Evolutionary conservation across 2,329 filamentous ascomycete genomes (phyloP).

Genomic region (Pseudogymnoascus sp.): DNA sequence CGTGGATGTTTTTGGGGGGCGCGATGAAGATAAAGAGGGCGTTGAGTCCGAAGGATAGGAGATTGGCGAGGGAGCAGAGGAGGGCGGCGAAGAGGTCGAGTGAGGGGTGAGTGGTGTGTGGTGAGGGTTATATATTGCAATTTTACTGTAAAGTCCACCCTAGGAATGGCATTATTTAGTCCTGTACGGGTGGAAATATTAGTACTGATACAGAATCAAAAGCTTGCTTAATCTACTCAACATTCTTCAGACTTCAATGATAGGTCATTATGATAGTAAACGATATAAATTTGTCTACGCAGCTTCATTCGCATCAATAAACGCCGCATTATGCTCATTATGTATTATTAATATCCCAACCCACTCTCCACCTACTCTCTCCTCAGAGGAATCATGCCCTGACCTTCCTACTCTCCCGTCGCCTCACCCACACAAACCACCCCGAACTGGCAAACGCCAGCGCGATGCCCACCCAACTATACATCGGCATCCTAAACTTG

Average conservation of each 20-base stretch:
- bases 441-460: slow-evolving; percentile 41
- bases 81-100: slow-evolving; percentile 1
- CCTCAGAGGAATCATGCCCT: background rate
- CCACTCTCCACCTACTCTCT: background rate
- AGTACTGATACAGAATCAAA: background rate
- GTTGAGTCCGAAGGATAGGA: slow-evolving; percentile 9
- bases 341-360: background rate
- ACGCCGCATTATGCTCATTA: slow-evolving; percentile 6
- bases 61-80: slow-evolving; percentile 5
- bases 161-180: background rate
- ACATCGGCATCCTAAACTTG: slow-evolving; percentile 38
- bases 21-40: slow-evolving; percentile 9
- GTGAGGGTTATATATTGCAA: background rate
- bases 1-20: slow-evolving; percentile 42
- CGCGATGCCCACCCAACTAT: slow-evolving; percentile 42
- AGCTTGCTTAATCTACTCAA: background rate
- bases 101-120: background rate
- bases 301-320: slow-evolving; percentile 1
- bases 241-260: background rate
- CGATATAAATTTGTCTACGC: background rate
- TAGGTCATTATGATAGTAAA: background rate
- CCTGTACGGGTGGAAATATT: background rate
- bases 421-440: slow-evolving; percentile 38
- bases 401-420: slow-evolving; percentile 31
- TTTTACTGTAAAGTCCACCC: background rate